Evolutionary conservation across 129 eudicot genomes (phyloP).

Genomic region (Deinandra increscens): DNA sequence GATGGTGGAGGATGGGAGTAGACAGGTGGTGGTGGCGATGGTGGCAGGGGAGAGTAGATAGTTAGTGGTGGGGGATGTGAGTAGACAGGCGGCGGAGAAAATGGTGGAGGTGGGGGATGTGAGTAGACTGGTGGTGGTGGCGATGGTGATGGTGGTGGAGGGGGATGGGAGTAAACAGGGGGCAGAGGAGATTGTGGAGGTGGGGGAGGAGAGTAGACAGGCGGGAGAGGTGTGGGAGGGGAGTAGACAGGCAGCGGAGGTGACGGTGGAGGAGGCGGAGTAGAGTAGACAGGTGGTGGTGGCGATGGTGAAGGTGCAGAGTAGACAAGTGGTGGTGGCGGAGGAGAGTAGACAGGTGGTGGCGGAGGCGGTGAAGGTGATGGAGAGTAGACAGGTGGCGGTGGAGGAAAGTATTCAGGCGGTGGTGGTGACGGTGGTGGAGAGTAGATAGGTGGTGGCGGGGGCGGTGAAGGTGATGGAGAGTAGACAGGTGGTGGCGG

Average conservation of each 20-base stretch:
- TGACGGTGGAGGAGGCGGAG: conserved; percentile 30
- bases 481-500: conserved; percentile 24
- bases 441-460: conserved; percentile 19
- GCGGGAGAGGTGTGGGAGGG: conserved; percentile 25
- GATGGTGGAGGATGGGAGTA: conserved; percentile 34
- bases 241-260: conserved; percentile 1
- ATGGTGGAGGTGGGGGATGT: conserved; percentile 28
- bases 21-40: conserved; percentile 31
- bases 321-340: conserved; percentile 21
- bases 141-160: conserved; percentile 44
- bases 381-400: too few relatives aligned
- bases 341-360: conserved; percentile 17
- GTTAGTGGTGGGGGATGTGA: conserved; percentile 27
- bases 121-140: conserved; percentile 18
- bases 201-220: too few relatives aligned
- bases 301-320: conserved; percentile 43
- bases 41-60: conserved; percentile 28
- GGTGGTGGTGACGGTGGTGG: too few relatives aligned
- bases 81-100: conserved; percentile 12
- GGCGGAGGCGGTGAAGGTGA: conserved; percentile 23
- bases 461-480: conserved; percentile 30
- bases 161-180: conserved; percentile 38
- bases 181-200: too few relatives aligned
- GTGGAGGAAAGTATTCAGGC: too few relatives aligned
- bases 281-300: conserved; percentile 28